Base-by-base conservation (phyloP, 1,139 yeast genomes). In the Kodamaea suecica region DNA sequence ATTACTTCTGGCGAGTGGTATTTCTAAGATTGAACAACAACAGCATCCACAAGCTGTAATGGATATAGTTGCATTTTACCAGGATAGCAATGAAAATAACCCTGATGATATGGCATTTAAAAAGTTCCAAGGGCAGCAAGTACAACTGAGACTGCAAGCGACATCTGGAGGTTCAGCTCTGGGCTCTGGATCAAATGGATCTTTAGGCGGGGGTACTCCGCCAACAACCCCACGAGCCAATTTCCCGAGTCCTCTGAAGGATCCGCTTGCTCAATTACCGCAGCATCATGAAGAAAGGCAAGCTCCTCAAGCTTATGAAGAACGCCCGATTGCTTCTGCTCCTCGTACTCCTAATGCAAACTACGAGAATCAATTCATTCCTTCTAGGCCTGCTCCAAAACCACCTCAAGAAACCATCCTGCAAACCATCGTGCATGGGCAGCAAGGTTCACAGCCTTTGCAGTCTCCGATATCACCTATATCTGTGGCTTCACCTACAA, bases 41-140 rank as follows among this genome's bases (percentile, higher is more conserved):
- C 84, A 83, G 48, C 88, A 92, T 54, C 96, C 97, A 3, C 94
- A 87, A 59, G 97, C 95, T 0, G 95, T 88, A 6, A 80, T 85
- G 75, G 95, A 88, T 53, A 88, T 90, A 45, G 95, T 90, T 41
- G 86, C 90, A 27, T 87, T 86, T 53, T 86, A 84, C 56, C 88
- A 84, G 49, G 86, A 82, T 42, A 69, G 70, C 7, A 71, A 78
- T 30, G 80, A 79, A 36, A 67, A 67, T 47, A 68, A 67, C 47
- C 75, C 78, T 35, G 78, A 77, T 16, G 92, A 81, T 33, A 80
- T 76, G 27, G 85, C 88, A 3, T 84, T 86, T 69, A 79, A 78
- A 59, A 87, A 87, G 55, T 84, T 88, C 53, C 77, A 65, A 30
- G 44, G 53, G 1, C 54, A 14, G 47, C 28, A 25, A 14, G 28